A percentile compares a stretch with the other conserved stretches of the same genome.
Evolutionary conservation across 1,139 yeast genomes (phyloP).

Genomic region (Pichiaceae sp.): DNA sequence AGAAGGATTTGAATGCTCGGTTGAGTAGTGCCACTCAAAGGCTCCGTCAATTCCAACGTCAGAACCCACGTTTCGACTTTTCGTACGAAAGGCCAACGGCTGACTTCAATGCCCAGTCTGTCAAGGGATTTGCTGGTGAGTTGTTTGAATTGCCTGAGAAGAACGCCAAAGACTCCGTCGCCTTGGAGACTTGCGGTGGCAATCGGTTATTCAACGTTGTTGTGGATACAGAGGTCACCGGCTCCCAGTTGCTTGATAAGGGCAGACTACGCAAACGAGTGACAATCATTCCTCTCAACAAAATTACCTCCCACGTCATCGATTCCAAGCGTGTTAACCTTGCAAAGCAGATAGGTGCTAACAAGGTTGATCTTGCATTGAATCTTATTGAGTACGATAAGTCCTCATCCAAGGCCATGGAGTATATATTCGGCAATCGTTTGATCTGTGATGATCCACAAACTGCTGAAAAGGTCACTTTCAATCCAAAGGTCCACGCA

Average conservation of each 20-base stretch:
- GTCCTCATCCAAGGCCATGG: slow-evolving; percentile 76
- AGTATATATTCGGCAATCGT: slow-evolving; percentile 82
- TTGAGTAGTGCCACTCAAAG: neutral
- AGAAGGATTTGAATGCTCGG: slow-evolving; percentile 14
- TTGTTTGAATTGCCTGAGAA: slow-evolving; percentile 57
- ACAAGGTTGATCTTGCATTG: slow-evolving; percentile 80
- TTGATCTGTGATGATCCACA: slow-evolving; percentile 81
- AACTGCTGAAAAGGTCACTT: slow-evolving; percentile 81
- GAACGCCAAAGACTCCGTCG: slow-evolving; percentile 61
- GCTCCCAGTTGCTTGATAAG: slow-evolving; percentile 67
- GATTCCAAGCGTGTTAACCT: slow-evolving; percentile 34
- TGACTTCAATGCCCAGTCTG: slow-evolving; percentile 51
- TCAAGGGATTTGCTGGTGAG: slow-evolving; percentile 87
- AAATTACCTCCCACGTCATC: slow-evolving; percentile 54
- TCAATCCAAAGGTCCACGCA: slow-evolving; percentile 70
- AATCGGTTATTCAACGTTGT: slow-evolving; percentile 84
- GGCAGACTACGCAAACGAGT: slow-evolving; percentile 79
- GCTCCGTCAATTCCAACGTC: slow-evolving; percentile 37
- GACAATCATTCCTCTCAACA: slow-evolving; percentile 87
- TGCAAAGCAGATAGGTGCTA: slow-evolving; percentile 71
- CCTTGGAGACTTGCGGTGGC: slow-evolving; percentile 93
- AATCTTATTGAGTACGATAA: slow-evolving; percentile 68
- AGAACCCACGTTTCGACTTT: slow-evolving; percentile 70
- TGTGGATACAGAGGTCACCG: slow-evolving; percentile 81
- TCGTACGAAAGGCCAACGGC: slow-evolving; percentile 58